These are phyloP conservation scores for Apiospora arundinis DNA, from an alignment of 2,329 filamentous ascomycete genomes.

Conservation along the genomic window DNA sequence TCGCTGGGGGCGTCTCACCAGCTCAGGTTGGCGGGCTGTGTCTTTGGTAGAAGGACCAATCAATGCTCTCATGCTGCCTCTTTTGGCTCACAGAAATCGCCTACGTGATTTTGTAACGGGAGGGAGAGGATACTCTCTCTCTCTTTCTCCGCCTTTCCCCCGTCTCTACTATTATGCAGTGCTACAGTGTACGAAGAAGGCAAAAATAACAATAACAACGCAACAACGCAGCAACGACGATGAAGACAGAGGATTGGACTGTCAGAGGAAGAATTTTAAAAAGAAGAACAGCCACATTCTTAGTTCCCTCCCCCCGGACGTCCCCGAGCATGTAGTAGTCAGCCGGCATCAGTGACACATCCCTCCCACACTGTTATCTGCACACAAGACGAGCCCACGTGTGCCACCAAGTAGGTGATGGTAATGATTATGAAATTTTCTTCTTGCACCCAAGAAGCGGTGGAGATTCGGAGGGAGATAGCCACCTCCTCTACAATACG, in stretches of 20 bases:
- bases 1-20: conserved; percentile 1
- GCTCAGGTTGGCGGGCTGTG: not conserved
- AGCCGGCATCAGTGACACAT: conserved; percentile 9
- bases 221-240: not conserved
- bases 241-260: not conserved
- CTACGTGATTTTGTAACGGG: not conserved
- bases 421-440: not conserved
- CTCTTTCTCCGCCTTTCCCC: not conserved
- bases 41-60: not conserved
- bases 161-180: not conserved
- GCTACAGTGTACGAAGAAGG: not conserved
- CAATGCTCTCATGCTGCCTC: not conserved
- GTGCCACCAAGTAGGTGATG: not conserved
- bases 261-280: not conserved
- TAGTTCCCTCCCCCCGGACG: not conserved
- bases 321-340: conserved; percentile 2
- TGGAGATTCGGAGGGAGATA: not conserved
- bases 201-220: not conserved
- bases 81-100: not conserved
- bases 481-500: not conserved
- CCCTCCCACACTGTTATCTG: not conserved
- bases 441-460: not conserved
- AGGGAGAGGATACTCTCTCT: not conserved
- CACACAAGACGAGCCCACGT: conserved; percentile 16
- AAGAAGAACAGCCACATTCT: not conserved